A percentile compares a stretch with the other conserved stretches of the same genome.
Evolutionary conservation across 371 early-diverging fungal genomes (phyloP).

Genomic region (Mucor lusitanicus): DNA sequence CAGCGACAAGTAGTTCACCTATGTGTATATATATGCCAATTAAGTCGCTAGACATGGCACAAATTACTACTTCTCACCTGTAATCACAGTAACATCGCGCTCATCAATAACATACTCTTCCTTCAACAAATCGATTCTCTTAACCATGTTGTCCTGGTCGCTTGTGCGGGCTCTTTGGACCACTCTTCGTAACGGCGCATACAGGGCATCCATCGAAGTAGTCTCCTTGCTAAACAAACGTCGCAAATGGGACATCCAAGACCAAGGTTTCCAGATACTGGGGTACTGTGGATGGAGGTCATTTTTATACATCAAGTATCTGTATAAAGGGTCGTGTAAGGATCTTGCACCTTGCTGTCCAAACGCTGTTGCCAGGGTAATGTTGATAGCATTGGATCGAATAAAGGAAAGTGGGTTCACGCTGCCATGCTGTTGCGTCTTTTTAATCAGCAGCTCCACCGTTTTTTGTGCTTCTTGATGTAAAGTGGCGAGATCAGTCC

Average conservation of each 20-base stretch:
- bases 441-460: slow-evolving; percentile 9
- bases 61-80: slow-evolving; percentile 8
- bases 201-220: not conserved
- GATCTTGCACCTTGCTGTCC: slow-evolving; percentile 3
- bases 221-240: slow-evolving; percentile 7
- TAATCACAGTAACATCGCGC: slow-evolving; percentile 9
- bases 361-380: slow-evolving; percentile 6
- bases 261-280: not conserved
- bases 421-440: not conserved
- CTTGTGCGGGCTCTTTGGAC: slow-evolving; percentile 5
- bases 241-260: slow-evolving; percentile 15
- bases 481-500: not conserved
- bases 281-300: not conserved
- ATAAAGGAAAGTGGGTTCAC: slow-evolving; percentile 12
- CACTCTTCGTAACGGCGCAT: not conserved
- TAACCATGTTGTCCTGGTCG: slow-evolving; percentile 6
- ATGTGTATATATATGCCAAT: too few species aligned
- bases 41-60: too few species aligned
- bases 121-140: slow-evolving; percentile 14
- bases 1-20: slow-evolving; percentile 19
- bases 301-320: slow-evolving; percentile 1
- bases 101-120: slow-evolving; percentile 12
- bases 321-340: slow-evolving; percentile 10
- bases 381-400: slow-evolving; percentile 9
- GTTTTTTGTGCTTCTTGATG: slow-evolving; percentile 4